Conservation (phyloP, 2,329 filamentous ascomycete species). For the Rhinocladiella mackenziei region DNA sequence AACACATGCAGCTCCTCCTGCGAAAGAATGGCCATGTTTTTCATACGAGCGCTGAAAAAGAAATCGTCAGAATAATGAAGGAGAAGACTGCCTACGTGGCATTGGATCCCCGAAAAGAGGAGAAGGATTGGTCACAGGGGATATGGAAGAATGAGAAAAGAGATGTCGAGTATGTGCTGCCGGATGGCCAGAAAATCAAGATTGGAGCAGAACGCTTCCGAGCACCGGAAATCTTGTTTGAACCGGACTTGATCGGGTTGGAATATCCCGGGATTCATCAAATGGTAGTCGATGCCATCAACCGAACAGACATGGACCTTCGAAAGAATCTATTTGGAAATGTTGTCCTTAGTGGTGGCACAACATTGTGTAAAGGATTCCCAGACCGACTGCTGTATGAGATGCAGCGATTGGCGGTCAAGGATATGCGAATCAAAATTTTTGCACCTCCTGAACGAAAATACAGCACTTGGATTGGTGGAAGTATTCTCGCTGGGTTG, state of each 20-base stretch:
- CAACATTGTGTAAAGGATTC: constrained; percentile 94
- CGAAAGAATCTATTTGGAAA: constrained; percentile 92
- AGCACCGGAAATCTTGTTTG: constrained; percentile 94
- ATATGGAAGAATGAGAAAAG: constrained; percentile 70
- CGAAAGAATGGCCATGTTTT: constrained; percentile 92
- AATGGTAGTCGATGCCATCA: constrained; percentile 95
- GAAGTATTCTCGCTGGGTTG: constrained; percentile 90
- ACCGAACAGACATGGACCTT: constrained; percentile 89
- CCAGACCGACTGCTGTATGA: constrained; percentile 88
- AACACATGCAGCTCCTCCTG: constrained; percentile 85
- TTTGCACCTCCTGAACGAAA: constrained; percentile 96
- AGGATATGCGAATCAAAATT: constrained; percentile 99
- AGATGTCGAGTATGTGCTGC: constrained; percentile 79
- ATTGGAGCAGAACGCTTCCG: constrained; percentile 91
- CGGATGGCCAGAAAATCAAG: constrained; percentile 92
- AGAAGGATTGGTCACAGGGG: constrained; percentile 81
- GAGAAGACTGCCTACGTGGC: constrained; percentile 92
- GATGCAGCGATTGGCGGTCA: constrained; percentile 87
- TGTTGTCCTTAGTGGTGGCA: constrained; percentile 93
- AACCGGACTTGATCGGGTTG: constrained; percentile 92
- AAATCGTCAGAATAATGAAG: constrained; percentile 96
- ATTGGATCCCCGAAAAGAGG: constrained; percentile 83
- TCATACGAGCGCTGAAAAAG: constrained; percentile 97
- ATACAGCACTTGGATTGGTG: constrained; percentile 98
- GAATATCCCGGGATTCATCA: constrained; percentile 97